Evolutionary conservation across 805 yeast species (phyloP), one percentile per base, ranked within the genome.

Genomic region (Ogataea angusta): DNA sequence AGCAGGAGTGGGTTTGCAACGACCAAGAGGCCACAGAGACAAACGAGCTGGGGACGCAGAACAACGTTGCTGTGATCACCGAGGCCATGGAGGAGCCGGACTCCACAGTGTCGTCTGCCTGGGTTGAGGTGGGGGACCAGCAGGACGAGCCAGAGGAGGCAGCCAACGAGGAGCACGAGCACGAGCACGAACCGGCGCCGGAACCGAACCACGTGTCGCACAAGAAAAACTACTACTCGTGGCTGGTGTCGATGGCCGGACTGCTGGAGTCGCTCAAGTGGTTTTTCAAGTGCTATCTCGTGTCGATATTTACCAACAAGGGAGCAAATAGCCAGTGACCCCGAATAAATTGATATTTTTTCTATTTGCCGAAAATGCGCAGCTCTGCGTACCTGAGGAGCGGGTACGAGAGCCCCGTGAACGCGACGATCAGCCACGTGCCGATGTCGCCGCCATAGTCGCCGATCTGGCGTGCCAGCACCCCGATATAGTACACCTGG

Each of bases 401-500:
- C 5, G 95, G 89, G 58, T 82, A 88, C 0, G 70, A 65, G 2
- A 80, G 45, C 0, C 80, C 83, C 3, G 88, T 68, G 50, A 88
- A 78, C 0, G 79, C 93, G 76, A 84, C 75, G 10, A 84, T 69
- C 26, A 87, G 59, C 79, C 90, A 85, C 76, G 82, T 80, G 17
- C 93, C 96, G 29, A 88, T 59, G 59, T 88, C 96, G 14, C 88
- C 95, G 41, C 85, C 89, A 46, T 62, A 60, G 5, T 71, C 79
- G 15, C 95, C 95, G 12, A 84, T 66, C 4, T 67, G 52, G 21
- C 60, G 61, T 10, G 95, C 95, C 9, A 87, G 51, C 0, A 87
- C 87, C 0, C 95, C 96, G 6, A 74, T 68, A 72, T 83, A 88
- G 62, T 88, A 88, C 6, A 80, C 84, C 60, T 88, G 96, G 18